Conservation (phyloP, 2,329 filamentous ascomycete species). For the Salinomyces thailandicus region DNA sequence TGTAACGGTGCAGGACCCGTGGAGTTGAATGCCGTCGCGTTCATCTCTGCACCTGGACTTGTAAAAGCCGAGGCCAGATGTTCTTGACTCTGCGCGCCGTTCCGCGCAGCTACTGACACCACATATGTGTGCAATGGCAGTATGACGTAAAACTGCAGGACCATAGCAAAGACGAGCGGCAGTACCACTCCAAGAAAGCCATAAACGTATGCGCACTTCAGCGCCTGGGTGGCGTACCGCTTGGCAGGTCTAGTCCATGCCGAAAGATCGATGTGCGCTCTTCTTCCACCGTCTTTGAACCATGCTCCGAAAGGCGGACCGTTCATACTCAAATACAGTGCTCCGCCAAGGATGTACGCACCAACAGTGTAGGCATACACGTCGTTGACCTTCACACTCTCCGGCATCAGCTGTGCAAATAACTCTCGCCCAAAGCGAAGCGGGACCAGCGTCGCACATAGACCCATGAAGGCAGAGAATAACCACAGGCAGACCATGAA, state of each 20-base stretch:
- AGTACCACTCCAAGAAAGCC: constrained; percentile 64
- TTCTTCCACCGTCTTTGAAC: neutral
- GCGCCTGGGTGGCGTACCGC: constrained; percentile 23
- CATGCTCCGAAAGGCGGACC: constrained; percentile 9
- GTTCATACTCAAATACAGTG: constrained; percentile 45
- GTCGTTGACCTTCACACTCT: constrained; percentile 71
- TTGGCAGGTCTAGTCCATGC: constrained; percentile 16
- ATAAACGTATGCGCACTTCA: constrained; percentile 64
- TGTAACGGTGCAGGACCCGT: neutral
- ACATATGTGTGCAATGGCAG: constrained; percentile 78
- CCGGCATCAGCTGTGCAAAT: constrained; percentile 62
- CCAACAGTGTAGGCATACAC: constrained; percentile 93
- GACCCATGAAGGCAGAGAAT: constrained; percentile 79
- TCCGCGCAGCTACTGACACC: constrained; percentile 8
- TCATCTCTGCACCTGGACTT: neutral
- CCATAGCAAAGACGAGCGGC: constrained; percentile 64
- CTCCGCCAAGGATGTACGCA: constrained; percentile 64
- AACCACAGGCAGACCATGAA: constrained; percentile 90
- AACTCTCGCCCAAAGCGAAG: constrained; percentile 73
- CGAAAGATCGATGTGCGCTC: constrained; percentile 11
- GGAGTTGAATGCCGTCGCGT: neutral
- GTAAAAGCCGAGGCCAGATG: neutral
- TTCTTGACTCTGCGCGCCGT: constrained; percentile 11
- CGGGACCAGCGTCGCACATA: constrained; percentile 76
- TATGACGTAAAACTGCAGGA: constrained; percentile 81